These are phyloP conservation scores for Mercurialis annua DNA, from an alignment of 345 rosid species.

Conservation along the genomic window DNA sequence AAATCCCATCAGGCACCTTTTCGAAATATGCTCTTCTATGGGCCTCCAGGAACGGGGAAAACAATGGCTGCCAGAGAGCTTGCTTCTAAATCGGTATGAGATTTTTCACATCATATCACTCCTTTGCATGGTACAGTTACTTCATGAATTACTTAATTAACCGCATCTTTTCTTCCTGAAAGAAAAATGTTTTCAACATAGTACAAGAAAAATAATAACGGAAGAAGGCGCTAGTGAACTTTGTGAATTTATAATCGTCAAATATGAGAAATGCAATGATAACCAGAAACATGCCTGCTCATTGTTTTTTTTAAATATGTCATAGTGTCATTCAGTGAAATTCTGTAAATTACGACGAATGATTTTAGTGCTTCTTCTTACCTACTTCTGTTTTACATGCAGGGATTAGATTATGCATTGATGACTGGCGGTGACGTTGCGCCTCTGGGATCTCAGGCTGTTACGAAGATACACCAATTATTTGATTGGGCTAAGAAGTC, in stretches of 20 bases:
- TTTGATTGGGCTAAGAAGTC: conserved; percentile 98
- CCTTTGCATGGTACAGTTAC: no score
- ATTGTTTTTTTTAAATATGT: background rate
- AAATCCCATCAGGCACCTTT: conserved; percentile 94
- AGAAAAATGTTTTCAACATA: background rate
- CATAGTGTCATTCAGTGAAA: background rate
- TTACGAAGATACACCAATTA: conserved; percentile 92
- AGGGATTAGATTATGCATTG: conserved; percentile 98
- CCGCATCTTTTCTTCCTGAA: background rate
- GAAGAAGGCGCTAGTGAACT: background rate
- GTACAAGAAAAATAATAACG: background rate
- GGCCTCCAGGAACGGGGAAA: conserved; percentile 99
- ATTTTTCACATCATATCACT: conserved; percentile 6
- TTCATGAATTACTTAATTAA: background rate
- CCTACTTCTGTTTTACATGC: conserved; percentile 22
- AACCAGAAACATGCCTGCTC: background rate
- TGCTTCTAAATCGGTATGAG: conserved; percentile 80
- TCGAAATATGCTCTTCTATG: conserved; percentile 91
- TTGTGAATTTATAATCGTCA: background rate
- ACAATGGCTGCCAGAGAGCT: conserved; percentile 98
- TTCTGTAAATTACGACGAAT: conserved; percentile 1
- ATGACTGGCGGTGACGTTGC: conserved; percentile 99
- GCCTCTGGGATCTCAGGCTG: conserved; percentile 97
- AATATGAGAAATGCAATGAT: conserved; percentile 9
- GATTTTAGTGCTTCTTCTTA: background rate